Conservation (phyloP, 371 early-diverging fungal genomes). For the Syncephalastrum contaminatum region DNA sequence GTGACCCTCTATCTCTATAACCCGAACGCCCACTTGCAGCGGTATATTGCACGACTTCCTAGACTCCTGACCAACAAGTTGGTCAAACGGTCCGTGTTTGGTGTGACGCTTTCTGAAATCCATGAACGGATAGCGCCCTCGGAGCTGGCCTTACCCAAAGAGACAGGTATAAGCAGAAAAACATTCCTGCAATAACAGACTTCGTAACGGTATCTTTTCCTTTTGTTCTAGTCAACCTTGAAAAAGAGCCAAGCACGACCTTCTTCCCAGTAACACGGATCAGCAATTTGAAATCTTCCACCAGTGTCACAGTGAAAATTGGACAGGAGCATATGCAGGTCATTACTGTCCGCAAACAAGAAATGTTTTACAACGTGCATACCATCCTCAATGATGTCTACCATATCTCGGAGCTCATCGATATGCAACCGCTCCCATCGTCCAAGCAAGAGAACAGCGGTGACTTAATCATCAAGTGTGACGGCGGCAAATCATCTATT, state of each 20-base stretch:
- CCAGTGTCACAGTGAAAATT: slow-evolving; percentile 79
- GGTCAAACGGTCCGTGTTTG: slow-evolving; percentile 64
- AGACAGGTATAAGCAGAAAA: slow-evolving; percentile 44
- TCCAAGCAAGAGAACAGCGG: slow-evolving; percentile 65
- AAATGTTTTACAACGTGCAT: slow-evolving; percentile 65
- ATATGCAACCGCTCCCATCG: slow-evolving; percentile 55
- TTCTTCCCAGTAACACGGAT: slow-evolving; percentile 65
- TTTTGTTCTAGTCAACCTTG: slow-evolving; percentile 55
- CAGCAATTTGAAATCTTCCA: slow-evolving; percentile 27
- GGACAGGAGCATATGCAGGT: slow-evolving; percentile 83
- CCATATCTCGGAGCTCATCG: slow-evolving; percentile 83
- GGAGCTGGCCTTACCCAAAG: slow-evolving; percentile 75
- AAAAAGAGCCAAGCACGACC: slow-evolving; percentile 61
- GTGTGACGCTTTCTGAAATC: slow-evolving; percentile 60
- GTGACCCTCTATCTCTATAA: slow-evolving; percentile 70
- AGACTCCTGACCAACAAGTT: slow-evolving; percentile 58
- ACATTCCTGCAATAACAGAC: not conserved
- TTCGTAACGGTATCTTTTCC: not conserved
- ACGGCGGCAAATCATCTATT: slow-evolving; percentile 66
- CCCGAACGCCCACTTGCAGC: slow-evolving; percentile 69
- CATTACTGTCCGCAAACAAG: slow-evolving; percentile 64
- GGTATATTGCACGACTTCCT: slow-evolving; percentile 60
- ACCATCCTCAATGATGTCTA: slow-evolving; percentile 81
- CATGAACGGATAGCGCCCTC: slow-evolving; percentile 65
- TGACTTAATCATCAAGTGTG: slow-evolving; percentile 77